Percentiles rank a stretch among this genome's conserved stretches.
Conservation (phyloP, 1,284 basidiomycete species). For the Entoloma clypeatum region DNA sequence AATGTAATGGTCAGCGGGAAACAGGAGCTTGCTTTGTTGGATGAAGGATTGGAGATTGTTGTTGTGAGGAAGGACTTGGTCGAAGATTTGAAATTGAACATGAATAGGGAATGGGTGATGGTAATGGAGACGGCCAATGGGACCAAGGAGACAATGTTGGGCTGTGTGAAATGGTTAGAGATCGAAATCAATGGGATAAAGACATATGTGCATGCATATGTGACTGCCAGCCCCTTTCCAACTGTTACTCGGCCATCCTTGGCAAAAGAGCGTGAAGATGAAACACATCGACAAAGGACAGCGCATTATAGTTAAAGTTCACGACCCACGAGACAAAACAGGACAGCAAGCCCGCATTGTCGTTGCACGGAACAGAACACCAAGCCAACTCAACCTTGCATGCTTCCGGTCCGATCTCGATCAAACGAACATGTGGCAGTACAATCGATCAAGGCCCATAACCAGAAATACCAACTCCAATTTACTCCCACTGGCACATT, state of each 20-base stretch:
- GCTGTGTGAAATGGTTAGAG: constrained; percentile 18
- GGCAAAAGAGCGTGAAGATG: constrained; percentile 15
- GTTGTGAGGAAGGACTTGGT: no score
- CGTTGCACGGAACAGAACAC: not conserved
- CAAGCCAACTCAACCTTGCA: not conserved
- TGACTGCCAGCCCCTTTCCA: constrained; percentile 18
- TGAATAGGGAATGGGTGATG: no score
- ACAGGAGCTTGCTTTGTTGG: constrained; percentile 1
- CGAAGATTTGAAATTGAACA: no score
- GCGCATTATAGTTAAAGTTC: constrained; percentile 6
- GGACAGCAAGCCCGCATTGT: not conserved
- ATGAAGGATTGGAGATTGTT: constrained; percentile 10
- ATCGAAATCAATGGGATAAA: constrained; percentile 15
- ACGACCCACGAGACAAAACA: no score
- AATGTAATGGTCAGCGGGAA: not conserved
- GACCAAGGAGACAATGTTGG: no score
- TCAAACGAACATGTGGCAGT: no score
- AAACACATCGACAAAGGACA: constrained; percentile 1
- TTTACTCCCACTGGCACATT: no score
- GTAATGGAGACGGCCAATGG: no score
- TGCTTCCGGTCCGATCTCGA: not conserved
- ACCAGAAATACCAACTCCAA: no score
- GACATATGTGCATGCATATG: constrained; percentile 20
- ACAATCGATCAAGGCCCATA: no score
- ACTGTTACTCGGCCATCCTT: constrained; percentile 19